A percentile compares a stretch with the other conserved stretches of the same genome.
Conservation (phyloP, 2,329 filamentous ascomycete genomes). For the Penicillium nordicum region DNA sequence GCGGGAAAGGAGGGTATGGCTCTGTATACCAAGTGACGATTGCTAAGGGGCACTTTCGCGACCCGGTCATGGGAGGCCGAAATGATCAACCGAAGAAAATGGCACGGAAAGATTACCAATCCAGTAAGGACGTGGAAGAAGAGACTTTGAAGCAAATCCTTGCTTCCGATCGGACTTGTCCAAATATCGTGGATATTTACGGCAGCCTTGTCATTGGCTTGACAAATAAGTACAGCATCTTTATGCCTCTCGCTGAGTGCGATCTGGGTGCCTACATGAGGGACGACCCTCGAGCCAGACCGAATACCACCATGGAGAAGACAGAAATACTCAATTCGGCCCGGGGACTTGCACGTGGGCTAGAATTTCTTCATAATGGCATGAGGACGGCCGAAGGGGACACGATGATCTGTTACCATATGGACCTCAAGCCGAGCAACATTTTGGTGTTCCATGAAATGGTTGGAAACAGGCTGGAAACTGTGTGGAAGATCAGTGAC, state of each 20-base stretch:
- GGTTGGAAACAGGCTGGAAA: background rate
- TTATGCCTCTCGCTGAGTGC: background rate
- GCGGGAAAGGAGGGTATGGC: background rate
- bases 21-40: background rate
- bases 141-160: background rate
- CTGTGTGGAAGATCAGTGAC: background rate
- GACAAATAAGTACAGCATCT: background rate
- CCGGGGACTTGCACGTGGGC: background rate
- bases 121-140: background rate
- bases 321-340: background rate
- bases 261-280: background rate
- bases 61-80: background rate
- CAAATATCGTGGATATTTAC: background rate
- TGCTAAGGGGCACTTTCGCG: background rate
- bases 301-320: background rate
- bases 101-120: background rate
- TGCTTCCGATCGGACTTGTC: background rate
- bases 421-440: background rate
- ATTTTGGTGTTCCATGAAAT: background rate
- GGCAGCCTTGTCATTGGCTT: background rate
- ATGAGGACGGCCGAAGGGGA: background rate
- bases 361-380: background rate
- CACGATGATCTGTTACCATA: background rate
- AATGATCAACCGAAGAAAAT: background rate
- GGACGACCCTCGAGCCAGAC: background rate